These are phyloP conservation scores for Friedmanniomyces simplex DNA, from an alignment of 495 filamentous ascomycete genomes.

Conservation along the genomic window DNA sequence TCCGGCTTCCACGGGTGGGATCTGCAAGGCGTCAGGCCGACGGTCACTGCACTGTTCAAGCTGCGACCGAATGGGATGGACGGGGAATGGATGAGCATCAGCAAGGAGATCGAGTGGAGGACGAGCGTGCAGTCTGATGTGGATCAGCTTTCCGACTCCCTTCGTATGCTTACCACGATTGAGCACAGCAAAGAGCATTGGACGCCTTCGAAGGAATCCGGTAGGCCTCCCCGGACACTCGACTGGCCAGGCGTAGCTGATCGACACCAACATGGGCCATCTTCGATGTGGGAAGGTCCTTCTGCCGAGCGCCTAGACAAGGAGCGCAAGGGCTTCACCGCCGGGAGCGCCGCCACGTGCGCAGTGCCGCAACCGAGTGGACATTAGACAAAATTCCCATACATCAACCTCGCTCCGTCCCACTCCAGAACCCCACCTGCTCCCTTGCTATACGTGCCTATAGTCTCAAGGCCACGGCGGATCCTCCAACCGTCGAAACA, in stretches of 20 bases:
- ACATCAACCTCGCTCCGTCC: too few relatives aligned
- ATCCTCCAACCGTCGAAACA: conserved; percentile 71
- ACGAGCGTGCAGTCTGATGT: neutral
- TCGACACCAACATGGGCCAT: neutral
- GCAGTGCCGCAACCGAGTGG: too few relatives aligned
- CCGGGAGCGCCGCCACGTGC: too few relatives aligned
- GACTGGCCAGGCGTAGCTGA: neutral
- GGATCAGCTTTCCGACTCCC: neutral
- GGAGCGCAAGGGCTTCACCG: too few relatives aligned
- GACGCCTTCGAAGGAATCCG: neutral
- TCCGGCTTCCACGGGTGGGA: conserved; percentile 6
- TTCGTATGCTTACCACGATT: neutral
- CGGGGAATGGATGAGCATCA: conserved; percentile 8
- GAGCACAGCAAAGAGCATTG: neutral
- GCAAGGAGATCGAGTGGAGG: neutral
- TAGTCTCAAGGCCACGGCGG: conserved; percentile 49
- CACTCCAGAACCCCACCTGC: too few relatives aligned
- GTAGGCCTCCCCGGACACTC: neutral
- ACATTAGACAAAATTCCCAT: too few relatives aligned
- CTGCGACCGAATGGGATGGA: conserved; percentile 13
- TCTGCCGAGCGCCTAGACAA: too few relatives aligned
- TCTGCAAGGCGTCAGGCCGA: neutral
- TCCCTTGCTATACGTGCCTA: too few relatives aligned
- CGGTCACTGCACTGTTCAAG: neutral
- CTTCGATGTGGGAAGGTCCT: neutral